Base-by-base conservation (phyloP, 108 stramenopile genomes). In the Nitzschia inconspicua region DNA sequence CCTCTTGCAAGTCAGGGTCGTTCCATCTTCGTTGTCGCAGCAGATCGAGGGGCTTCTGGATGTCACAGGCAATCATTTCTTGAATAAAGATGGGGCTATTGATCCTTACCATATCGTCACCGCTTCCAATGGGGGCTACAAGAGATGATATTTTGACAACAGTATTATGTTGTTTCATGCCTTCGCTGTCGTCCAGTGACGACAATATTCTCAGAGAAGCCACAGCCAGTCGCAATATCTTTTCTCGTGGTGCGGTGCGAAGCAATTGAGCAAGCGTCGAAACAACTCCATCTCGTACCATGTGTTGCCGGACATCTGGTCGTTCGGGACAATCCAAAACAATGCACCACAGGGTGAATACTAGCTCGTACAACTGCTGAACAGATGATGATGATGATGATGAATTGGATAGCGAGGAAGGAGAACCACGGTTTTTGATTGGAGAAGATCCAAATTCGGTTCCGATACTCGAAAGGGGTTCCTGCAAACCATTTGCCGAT, bases 311-410 rank as follows among this genome's bases (percentile, higher is more conserved):
- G 24, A 86, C 58, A 22, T 51, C 40, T 10, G 57, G 57, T 5
- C 62, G 65, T 11, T 9, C 44, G 32, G 67, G 53, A 42, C 80
- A 83, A 61, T 90, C 88, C 36, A 89, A 91, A 4, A 84, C 81
- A 46, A 94, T 63, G 11, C 84, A 76, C 96, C 96, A 97, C 18
- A 97, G 65, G 47, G 81, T 87, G 68, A 95, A 97, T 42, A 70
- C 72, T 28, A 97, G 61, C 66, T 96, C 96, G 72, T 97, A 97
- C 2, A 94, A 51, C 42, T 93, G 89, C 66, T 97, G 96, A 6
- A 93, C 81, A 4, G 72, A 73, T n/a, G 26, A 31, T 27, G 60
- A 47, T 1, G 55, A 19, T 37, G 24, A 3, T 58, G 56, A 60
- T 0, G 63, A 44, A 53, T 71, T 68, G 32, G 34, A 64, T 11